Base-by-base conservation (phyloP, 2,329 filamentous ascomycete genomes). In the Spiromastix sp. region DNA sequence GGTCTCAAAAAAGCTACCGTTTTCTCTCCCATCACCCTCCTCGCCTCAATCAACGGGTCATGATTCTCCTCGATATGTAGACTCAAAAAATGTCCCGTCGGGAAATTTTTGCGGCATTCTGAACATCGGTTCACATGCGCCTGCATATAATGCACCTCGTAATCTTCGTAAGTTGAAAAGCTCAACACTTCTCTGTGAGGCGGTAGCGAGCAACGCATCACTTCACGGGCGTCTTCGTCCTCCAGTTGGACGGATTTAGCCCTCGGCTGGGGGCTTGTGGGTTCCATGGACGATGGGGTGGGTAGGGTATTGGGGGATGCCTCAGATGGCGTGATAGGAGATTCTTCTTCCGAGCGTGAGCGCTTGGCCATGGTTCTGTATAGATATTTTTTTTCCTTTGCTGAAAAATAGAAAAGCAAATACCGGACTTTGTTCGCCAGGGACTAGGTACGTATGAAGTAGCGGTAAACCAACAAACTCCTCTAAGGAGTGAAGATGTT, bases 31-130 rank as follows among this genome's bases (percentile, higher is more conserved):
- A 77, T 74, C 34, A 85, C 85, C 47, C 78, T 74, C 51, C 70
- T 75, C 8, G 84, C 72, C 32, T 75, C 77, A 25, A 74, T 69
- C 41, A 96, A 71, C 5, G 85, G 75, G 60, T 98, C 86, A 59
- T 96, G 91, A 46, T 80, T 84, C 59, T 96, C 91, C 47, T 87
- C 78, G 45, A 94, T 87, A 54, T 98, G 91, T 30, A 96, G 60
- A 38, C 72, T 68, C 33, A 98, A 68, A 36, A 91, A 77, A 55
- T 87, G 79, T 22, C 79, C 71, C 1, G 85, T 86, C 1, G 91
- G 91, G 43, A 96, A 85, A 55, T 95, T 96, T 55, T 75, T 85
- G 37, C 72, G 69, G 56, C 91, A 98, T 51, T 86, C 81, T 7
- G 78, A 66, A 54, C 91, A 98, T 28, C 89, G 76, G 56, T 95